Conservation (phyloP, 2,329 filamentous ascomycete species). For the Alternaria sp. region DNA sequence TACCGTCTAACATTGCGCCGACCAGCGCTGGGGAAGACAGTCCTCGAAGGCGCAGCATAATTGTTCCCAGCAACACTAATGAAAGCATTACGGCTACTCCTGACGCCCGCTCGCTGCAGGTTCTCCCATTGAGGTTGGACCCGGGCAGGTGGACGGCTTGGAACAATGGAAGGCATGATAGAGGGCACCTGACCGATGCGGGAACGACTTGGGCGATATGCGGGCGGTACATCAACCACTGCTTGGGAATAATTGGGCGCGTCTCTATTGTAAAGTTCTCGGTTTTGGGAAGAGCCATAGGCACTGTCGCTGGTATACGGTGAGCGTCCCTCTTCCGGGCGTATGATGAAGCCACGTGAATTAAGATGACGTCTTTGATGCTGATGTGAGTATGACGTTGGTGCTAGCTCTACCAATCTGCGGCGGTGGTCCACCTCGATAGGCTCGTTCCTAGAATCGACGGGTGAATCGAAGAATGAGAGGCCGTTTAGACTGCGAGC, state of each 20-base stretch:
- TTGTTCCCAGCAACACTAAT: neutral
- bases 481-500: constrained; percentile 41
- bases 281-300: constrained; percentile 10
- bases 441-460: constrained; percentile 26
- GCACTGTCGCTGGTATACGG: constrained; percentile 9
- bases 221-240: constrained; percentile 9
- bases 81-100: constrained; percentile 28
- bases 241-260: constrained; percentile 3
- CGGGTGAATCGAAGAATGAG: constrained; percentile 45
- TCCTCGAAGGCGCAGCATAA: constrained; percentile 7
- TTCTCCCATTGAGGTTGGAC: constrained; percentile 21
- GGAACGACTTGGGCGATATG: constrained; percentile 7
- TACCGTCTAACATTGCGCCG: constrained; percentile 33
- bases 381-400: neutral
- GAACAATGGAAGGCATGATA: constrained; percentile 22
- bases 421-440: constrained; percentile 10
- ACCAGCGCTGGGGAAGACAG: constrained; percentile 13
- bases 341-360: constrained; percentile 21
- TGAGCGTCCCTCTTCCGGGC: constrained; percentile 11
- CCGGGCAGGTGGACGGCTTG: constrained; percentile 16
- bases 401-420: neutral
- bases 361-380: constrained; percentile 15
- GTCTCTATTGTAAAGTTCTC: constrained; percentile 6
- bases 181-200: constrained; percentile 22
- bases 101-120: constrained; percentile 28